Conservation (phyloP, 441 rosid genomes). For the Hura crepitans region DNA sequence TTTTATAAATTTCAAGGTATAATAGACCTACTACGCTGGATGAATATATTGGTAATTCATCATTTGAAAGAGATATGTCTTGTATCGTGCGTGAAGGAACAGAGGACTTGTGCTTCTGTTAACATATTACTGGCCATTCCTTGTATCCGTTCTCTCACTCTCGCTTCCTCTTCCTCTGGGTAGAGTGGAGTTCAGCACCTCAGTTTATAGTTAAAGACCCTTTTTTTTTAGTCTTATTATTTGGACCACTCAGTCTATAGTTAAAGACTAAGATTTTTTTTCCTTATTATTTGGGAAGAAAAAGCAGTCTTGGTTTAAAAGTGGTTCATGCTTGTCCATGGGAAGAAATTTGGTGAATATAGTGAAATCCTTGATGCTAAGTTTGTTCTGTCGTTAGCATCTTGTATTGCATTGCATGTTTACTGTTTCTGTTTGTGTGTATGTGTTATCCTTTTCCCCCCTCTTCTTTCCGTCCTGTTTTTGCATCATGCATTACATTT, state of each 20-base stretch:
- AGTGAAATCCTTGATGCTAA: neutral
- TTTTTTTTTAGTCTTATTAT: no score
- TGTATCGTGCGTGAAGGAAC: neutral
- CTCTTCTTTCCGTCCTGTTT: neutral
- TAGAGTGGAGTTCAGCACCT: neutral
- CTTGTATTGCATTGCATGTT: neutral
- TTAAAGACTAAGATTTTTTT: no score
- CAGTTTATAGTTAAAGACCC: neutral
- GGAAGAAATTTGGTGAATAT: neutral
- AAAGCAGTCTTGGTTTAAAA: neutral
- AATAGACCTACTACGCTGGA: neutral
- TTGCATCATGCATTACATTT: neutral
- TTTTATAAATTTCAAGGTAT: neutral
- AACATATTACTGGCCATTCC: neutral
- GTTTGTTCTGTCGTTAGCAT: neutral
- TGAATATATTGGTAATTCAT: neutral
- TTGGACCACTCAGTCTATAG: no score
- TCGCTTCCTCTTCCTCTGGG: neutral
- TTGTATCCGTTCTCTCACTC: neutral
- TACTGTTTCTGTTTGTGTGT: neutral
- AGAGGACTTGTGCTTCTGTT: neutral
- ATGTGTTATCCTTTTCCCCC: no score
- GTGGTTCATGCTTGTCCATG: neutral
- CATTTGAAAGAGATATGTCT: neutral
- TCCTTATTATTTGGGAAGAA: neutral